Conservation (phyloP, 2,329 filamentous ascomycete genomes). For the Davidsoniella australis region DNA sequence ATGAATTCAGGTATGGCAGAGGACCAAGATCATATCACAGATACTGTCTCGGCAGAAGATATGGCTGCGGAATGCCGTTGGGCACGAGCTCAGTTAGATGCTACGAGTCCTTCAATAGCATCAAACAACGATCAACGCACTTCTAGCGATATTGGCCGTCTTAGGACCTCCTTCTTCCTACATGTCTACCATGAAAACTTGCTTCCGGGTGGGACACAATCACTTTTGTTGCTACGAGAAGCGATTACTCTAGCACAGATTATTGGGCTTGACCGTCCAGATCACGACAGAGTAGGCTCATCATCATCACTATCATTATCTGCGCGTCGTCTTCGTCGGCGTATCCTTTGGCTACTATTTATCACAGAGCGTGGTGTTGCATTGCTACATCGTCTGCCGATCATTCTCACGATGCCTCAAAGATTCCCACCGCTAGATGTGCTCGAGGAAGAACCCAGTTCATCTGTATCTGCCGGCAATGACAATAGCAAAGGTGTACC, state of each 20-base stretch:
- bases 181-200: constrained; percentile 36
- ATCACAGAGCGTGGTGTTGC: constrained; percentile 32
- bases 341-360: constrained; percentile 31
- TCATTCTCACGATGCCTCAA: constrained; percentile 24
- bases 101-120: constrained; percentile 14
- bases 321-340: constrained; percentile 28
- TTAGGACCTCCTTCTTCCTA: constrained; percentile 32
- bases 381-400: constrained; percentile 31
- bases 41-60: constrained; percentile 18
- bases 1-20: too few species aligned
- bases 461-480: not conserved
- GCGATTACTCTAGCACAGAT: constrained; percentile 35
- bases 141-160: constrained; percentile 21
- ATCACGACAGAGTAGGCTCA: constrained; percentile 2
- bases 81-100: constrained; percentile 10
- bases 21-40: constrained; percentile 13
- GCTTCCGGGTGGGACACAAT: constrained; percentile 27
- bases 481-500: not conserved
- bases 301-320: constrained; percentile 4
- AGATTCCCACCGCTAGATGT: constrained; percentile 21
- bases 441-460: not conserved
- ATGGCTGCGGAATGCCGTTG: constrained; percentile 23
- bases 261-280: constrained; percentile 26
- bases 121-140: not conserved
- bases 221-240: constrained; percentile 30